Evolutionary conservation across 305 asterid species (phyloP).

Genomic region (Fraxinus ornus): DNA sequence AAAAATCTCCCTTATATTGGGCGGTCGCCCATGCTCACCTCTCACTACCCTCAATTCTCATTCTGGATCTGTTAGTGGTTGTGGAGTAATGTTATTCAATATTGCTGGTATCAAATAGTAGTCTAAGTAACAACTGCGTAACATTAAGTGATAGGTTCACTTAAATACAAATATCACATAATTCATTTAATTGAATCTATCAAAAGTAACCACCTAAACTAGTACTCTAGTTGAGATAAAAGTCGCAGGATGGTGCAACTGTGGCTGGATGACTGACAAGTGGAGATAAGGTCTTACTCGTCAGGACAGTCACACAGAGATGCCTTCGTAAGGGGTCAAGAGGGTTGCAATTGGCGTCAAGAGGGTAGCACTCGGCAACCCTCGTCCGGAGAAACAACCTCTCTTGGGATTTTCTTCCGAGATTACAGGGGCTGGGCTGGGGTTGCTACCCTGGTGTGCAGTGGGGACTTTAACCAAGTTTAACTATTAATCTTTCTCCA

Average conservation of each 20-base stretch:
- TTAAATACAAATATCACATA: not conserved
- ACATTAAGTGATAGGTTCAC: not conserved
- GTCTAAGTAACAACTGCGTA: not conserved
- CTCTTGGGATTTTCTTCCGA: not conserved
- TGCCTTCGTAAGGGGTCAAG: not conserved
- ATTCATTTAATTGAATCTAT: too few species aligned
- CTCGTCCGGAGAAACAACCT: not conserved
- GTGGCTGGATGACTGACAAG: not conserved
- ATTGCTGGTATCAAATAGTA: not conserved
- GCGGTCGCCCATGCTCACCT: not conserved
- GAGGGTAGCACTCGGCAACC: not conserved
- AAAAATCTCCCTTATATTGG: not conserved
- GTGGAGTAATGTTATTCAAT: not conserved
- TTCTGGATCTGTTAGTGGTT: not conserved
- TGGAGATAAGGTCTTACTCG: not conserved
- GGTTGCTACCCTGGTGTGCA: not conserved
- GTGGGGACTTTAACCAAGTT: not conserved
- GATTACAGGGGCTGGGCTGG: not conserved
- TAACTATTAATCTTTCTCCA: not conserved
- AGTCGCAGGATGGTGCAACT: not conserved
- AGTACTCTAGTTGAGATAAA: not conserved
- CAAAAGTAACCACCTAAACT: not conserved
- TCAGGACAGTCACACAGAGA: not conserved
- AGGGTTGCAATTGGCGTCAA: not conserved
- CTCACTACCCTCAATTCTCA: not conserved